Evolutionary conservation across 768 basidiomycete species (phyloP).

Genomic region (Auriscalpium microsporum): DNA sequence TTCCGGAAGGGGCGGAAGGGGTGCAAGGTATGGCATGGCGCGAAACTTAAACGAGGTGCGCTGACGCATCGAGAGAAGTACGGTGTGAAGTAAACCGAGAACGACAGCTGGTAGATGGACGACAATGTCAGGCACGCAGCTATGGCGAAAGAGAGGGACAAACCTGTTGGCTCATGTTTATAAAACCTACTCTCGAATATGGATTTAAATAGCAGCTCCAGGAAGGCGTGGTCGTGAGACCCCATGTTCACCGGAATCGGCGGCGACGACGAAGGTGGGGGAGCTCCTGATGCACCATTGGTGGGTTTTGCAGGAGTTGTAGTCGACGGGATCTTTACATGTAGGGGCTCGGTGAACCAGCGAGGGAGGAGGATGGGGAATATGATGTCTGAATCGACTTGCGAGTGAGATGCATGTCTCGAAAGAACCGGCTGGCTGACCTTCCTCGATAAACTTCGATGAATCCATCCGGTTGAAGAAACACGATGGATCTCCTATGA

Average conservation of each 20-base stretch:
- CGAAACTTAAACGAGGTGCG: constrained; percentile 13
- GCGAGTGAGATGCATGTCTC: neutral
- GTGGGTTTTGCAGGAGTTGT: neutral
- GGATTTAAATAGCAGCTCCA: constrained; percentile 16
- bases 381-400: constrained; percentile 44
- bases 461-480: constrained; percentile 54
- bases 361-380: constrained; percentile 72
- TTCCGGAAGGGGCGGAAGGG: constrained; percentile 13
- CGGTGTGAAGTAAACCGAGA: constrained; percentile 14
- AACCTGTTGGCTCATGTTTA: constrained; percentile 17
- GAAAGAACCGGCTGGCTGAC: constrained; percentile 27
- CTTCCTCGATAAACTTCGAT: constrained; percentile 68
- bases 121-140: neutral
- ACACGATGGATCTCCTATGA: constrained; percentile 64
- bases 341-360: constrained; percentile 70
- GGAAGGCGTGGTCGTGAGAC: constrained; percentile 11
- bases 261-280: constrained; percentile 2
- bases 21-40: constrained; percentile 13
- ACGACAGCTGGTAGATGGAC: constrained; percentile 8
- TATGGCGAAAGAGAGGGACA: neutral
- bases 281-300: neutral
- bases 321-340: constrained; percentile 22
- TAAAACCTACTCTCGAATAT: constrained; percentile 17
- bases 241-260: constrained; percentile 3
- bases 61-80: constrained; percentile 16